Percentiles rank a stretch among this genome's conserved stretches.
These are phyloP conservation scores for Venturiaceae sp. DNA, from an alignment of 2,329 filamentous ascomycete species.

Conservation along the genomic window DNA sequence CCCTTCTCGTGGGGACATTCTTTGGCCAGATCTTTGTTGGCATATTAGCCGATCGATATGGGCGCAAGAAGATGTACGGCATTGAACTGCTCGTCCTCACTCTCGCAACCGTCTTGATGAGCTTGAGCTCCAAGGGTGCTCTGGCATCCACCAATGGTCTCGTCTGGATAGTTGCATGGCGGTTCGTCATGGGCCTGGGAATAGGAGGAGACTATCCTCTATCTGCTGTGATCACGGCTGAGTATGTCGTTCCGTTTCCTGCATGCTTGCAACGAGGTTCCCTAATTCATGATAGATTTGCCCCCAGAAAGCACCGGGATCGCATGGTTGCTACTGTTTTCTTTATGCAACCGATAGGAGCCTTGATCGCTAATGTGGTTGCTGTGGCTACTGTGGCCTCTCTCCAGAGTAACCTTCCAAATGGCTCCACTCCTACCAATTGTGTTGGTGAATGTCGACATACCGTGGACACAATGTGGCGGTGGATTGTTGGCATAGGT, in stretches of 20 bases:
- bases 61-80: conserved; percentile 42
- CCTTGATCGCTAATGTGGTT: conserved; percentile 27
- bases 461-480: conserved; percentile 28
- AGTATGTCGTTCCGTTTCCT: conserved; percentile 35
- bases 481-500: conserved; percentile 29
- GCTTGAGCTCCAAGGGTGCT: conserved; percentile 34
- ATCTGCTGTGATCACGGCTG: conserved; percentile 57
- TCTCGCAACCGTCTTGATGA: conserved; percentile 34
- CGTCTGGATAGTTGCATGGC: conserved; percentile 37
- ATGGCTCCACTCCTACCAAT: background rate
- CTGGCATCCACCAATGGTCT: conserved; percentile 33
- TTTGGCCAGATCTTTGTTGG: conserved; percentile 39
- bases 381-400: conserved; percentile 18
- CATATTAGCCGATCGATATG: conserved; percentile 35
- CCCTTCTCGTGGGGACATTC: conserved; percentile 36
- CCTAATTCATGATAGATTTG: conserved; percentile 30
- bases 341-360: conserved; percentile 31
- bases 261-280: conserved; percentile 15
- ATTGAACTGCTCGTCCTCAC: conserved; percentile 39
- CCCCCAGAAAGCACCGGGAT: conserved; percentile 24
- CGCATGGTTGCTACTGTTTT: conserved; percentile 33
- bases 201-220: conserved; percentile 60
- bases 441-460: conserved; percentile 11
- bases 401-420: conserved; percentile 13
- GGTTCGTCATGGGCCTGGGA: conserved; percentile 39